Conservation (phyloP, 1,284 basidiomycete species). For the Heliocybe sulcata region DNA sequence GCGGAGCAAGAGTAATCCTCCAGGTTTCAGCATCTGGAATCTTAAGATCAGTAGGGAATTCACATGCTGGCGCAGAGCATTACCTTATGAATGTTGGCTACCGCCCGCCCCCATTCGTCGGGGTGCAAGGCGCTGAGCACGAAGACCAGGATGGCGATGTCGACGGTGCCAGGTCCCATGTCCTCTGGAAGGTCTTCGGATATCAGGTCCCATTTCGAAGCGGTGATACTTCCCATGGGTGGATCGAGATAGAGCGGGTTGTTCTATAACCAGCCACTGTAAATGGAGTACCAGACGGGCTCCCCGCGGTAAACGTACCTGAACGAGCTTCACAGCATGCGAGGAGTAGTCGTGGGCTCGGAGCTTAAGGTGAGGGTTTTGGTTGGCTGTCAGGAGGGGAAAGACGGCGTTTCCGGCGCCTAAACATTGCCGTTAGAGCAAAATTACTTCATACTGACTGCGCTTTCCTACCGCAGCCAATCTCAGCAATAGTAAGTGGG, state of each 20-base stretch:
- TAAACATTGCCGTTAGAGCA: slow-evolving; percentile 18
- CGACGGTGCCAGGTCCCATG: slow-evolving; percentile 62
- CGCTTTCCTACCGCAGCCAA: slow-evolving; percentile 68
- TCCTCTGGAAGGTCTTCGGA: slow-evolving; percentile 59
- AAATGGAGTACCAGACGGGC: neutral
- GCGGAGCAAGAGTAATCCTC: slow-evolving; percentile 79
- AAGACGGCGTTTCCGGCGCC: slow-evolving; percentile 95
- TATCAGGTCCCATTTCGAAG: slow-evolving; percentile 90
- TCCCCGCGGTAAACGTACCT: slow-evolving; percentile 34
- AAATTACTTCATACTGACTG: neutral
- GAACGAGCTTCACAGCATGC: slow-evolving; percentile 88
- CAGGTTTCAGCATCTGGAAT: slow-evolving; percentile 80
- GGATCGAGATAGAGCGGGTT: slow-evolving; percentile 69
- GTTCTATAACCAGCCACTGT: slow-evolving; percentile 26
- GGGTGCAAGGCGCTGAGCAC: slow-evolving; percentile 94
- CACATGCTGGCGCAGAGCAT: slow-evolving; percentile 8
- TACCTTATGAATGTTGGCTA: slow-evolving; percentile 80
- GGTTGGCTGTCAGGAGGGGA: slow-evolving; percentile 77
- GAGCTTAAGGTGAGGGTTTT: slow-evolving; percentile 70
- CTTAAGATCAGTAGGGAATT: neutral
- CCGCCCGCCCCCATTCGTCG: slow-evolving; percentile 82
- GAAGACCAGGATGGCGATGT: slow-evolving; percentile 92
- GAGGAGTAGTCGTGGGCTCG: slow-evolving; percentile 89
- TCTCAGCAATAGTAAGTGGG: slow-evolving; percentile 66
- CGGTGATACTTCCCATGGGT: slow-evolving; percentile 64